Evolutionary conservation across 257 asterid species (phyloP).

Genomic region (Primulina tabacum): DNA sequence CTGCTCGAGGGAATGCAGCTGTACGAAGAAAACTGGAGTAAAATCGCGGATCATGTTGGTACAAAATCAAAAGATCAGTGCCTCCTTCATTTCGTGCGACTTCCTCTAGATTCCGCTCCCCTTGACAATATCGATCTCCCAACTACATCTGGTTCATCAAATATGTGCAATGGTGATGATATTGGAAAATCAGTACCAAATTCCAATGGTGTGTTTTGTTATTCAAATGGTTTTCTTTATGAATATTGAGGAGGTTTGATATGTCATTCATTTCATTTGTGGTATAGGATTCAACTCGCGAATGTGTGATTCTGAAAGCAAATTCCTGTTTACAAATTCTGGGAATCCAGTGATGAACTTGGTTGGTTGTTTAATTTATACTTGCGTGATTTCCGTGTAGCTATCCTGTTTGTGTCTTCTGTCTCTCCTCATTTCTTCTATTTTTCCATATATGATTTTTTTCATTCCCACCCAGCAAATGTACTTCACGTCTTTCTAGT

Average conservation of each 20-base stretch:
- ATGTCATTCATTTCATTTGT: slow-evolving; percentile 22
- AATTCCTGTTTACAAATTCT: slow-evolving; percentile 64
- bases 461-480: background rate
- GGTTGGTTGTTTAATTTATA: slow-evolving; percentile 43
- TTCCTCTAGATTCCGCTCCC: slow-evolving; percentile 45
- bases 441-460: background rate
- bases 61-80: slow-evolving; percentile 60
- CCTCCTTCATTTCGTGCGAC: slow-evolving; percentile 52
- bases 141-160: slow-evolving; percentile 48
- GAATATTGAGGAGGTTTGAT: slow-evolving; percentile 12
- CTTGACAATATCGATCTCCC: slow-evolving; percentile 46
- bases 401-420: slow-evolving; percentile 9
- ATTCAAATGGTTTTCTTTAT: slow-evolving; percentile 1
- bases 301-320: slow-evolving; percentile 48
- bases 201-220: slow-evolving; percentile 54
- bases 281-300: slow-evolving; percentile 50
- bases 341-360: slow-evolving; percentile 87
- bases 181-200: slow-evolving; percentile 40
- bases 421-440: background rate
- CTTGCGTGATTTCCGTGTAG: slow-evolving; percentile 3
- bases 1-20: slow-evolving; percentile 62
- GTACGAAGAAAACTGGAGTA: slow-evolving; percentile 37
- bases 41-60: slow-evolving; percentile 51
- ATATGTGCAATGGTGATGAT: slow-evolving; percentile 35
- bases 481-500: background rate